These are phyloP conservation scores for Funneliformis caledonium DNA, from an alignment of 371 early-diverging fungal genomes.

Conservation along the genomic window DNA sequence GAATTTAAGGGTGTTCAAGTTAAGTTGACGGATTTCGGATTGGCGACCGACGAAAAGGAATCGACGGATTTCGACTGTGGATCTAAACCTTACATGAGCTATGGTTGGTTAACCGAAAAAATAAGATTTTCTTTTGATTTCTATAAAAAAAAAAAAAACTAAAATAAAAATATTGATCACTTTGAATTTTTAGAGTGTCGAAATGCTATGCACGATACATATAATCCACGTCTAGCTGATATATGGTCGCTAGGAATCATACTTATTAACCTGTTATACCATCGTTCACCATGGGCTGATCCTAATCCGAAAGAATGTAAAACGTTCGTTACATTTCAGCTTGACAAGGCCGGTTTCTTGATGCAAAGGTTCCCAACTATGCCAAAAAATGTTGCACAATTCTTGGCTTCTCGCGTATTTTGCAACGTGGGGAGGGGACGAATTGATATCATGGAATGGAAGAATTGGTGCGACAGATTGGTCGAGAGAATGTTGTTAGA, in stretches of 20 bases:
- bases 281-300: constrained; percentile 70
- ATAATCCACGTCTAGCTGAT: constrained; percentile 60
- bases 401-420: constrained; percentile 59
- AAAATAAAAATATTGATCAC: neutral
- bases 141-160: no score
- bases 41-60: constrained; percentile 68
- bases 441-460: constrained; percentile 49
- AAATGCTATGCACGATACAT: constrained; percentile 56
- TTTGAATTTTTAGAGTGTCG: constrained; percentile 54
- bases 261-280: constrained; percentile 65
- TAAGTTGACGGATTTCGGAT: constrained; percentile 82
- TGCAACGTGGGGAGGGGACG: constrained; percentile 51
- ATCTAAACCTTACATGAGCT: constrained; percentile 71
- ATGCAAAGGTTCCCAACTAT: constrained; percentile 53
- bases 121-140: no score
- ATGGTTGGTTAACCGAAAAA: constrained; percentile 41
- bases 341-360: constrained; percentile 60
- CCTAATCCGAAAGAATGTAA: constrained; percentile 58
- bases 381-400: constrained; percentile 60
- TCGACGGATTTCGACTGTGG: constrained; percentile 81
- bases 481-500: constrained; percentile 46
- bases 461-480: constrained; percentile 48
- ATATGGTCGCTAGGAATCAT: constrained; percentile 72
- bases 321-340: constrained; percentile 60
- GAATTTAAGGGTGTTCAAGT: constrained; percentile 50